A percentile compares a stretch with the other conserved stretches of the same genome.
Conservation (phyloP, 306 rosid species). For the Quercus berberidifolia region DNA sequence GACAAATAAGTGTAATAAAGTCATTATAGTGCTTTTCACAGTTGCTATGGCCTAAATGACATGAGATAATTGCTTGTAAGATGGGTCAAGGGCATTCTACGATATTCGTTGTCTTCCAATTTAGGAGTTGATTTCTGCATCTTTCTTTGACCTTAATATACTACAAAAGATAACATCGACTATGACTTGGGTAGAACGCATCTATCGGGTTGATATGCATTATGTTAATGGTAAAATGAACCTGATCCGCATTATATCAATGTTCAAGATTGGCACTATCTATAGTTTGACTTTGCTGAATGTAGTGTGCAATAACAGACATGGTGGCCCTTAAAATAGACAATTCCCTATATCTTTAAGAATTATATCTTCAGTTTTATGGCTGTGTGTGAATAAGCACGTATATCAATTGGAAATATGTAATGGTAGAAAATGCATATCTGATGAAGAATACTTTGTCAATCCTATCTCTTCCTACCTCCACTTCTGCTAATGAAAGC, state of each 20-base stretch:
- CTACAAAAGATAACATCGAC: neutral
- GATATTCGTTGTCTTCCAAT: neutral
- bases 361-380: neutral
- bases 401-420: neutral
- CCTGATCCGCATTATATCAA: neutral
- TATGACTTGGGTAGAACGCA: neutral
- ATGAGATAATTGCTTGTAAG: too few relatives aligned
- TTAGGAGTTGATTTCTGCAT: too few relatives aligned
- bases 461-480: neutral
- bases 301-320: neutral
- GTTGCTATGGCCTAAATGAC: neutral
- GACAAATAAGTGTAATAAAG: neutral
- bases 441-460: neutral
- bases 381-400: neutral
- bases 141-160: neutral
- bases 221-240: neutral
- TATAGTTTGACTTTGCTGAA: neutral
- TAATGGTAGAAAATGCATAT: neutral
- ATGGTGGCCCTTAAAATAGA: neutral
- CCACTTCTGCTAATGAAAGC: too few relatives aligned
- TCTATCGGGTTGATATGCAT: neutral
- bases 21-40: slow-evolving; percentile 13
- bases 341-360: neutral
- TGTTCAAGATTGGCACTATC: neutral
- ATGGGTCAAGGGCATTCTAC: neutral